Evolutionary conservation across 805 yeast species (phyloP).

Genomic region (Lipomyces orientalis): DNA sequence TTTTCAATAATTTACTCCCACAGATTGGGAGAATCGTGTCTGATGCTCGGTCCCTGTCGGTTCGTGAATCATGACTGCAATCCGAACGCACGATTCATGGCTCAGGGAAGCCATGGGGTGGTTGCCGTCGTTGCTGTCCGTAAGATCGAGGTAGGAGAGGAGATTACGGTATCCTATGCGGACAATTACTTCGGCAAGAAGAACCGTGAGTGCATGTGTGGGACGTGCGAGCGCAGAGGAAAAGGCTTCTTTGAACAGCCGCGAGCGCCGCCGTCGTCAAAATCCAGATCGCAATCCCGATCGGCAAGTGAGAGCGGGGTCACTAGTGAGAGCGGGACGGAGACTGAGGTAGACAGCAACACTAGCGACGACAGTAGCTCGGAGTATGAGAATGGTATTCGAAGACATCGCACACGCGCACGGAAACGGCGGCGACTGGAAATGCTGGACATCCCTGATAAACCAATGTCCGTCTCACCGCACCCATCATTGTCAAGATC

Average conservation of each 20-base stretch:
- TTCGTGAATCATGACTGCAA: constrained; percentile 57
- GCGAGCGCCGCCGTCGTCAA: background rate
- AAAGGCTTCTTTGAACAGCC: constrained; percentile 23
- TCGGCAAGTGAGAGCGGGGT: background rate
- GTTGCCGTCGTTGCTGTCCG: constrained; percentile 48
- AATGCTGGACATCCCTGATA: background rate
- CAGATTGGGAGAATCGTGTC: constrained; percentile 45
- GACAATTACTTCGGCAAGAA: constrained; percentile 51
- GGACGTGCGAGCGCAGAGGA: constrained; percentile 49
- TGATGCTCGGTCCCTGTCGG: constrained; percentile 57
- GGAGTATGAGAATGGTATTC: constrained; percentile 13
- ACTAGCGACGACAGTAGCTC: constrained; percentile 11
- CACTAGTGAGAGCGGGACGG: background rate
- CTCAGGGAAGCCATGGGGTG: constrained; percentile 41
- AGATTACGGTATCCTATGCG: constrained; percentile 54
- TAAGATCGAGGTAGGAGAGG: constrained; percentile 52
- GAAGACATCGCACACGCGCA: constrained; percentile 15
- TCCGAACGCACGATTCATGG: constrained; percentile 51
- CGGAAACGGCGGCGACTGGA: constrained; percentile 16
- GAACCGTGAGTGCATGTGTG: constrained; percentile 54
- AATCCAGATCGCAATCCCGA: background rate
- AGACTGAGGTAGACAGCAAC: constrained; percentile 6
- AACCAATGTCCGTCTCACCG: background rate
- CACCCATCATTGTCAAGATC: constrained; percentile 12
- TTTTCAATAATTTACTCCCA: constrained; percentile 52